Evolutionary conservation across 352 stramenopile species (phyloP).

Genomic region (Globisporangium abappressorium): DNA sequence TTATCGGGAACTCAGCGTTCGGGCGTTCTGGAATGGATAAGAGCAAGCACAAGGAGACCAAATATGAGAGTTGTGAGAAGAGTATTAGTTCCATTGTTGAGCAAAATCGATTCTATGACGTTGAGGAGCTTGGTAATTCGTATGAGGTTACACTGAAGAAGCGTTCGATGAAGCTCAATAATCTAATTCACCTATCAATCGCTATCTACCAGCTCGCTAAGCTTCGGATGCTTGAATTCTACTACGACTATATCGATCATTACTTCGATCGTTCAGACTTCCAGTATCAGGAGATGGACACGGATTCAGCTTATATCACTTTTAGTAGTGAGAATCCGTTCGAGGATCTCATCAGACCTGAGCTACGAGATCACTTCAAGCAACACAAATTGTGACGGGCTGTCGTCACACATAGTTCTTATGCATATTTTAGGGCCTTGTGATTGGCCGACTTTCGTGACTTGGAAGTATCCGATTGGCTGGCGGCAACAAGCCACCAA

Average conservation of each 20-base stretch:
- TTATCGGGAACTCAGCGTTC: slow-evolving; percentile 19
- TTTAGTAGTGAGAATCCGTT: slow-evolving; percentile 16
- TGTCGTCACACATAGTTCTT: no score
- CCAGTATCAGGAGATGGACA: slow-evolving; percentile 20
- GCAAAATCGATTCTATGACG: slow-evolving; percentile 8
- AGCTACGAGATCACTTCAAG: slow-evolving; percentile 15
- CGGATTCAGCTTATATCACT: slow-evolving; percentile 14
- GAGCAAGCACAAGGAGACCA: slow-evolving; percentile 19
- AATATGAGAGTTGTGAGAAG: slow-evolving; percentile 16
- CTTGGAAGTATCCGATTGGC: no score
- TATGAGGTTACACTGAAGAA: slow-evolving; percentile 19
- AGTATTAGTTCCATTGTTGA: slow-evolving; percentile 10
- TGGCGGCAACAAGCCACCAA: no score
- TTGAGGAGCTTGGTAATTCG: slow-evolving; percentile 16
- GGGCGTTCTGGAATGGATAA: slow-evolving; percentile 19
- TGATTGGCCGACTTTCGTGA: no score
- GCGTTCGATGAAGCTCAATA: slow-evolving; percentile 4
- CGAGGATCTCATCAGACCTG: slow-evolving; percentile 17
- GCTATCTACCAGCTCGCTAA: slow-evolving; percentile 17
- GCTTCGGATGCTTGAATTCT: slow-evolving; percentile 18
- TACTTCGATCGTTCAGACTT: slow-evolving; percentile 19
- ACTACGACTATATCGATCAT: slow-evolving; percentile 15
- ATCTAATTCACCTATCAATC: slow-evolving; percentile 15
- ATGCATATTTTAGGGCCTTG: no score
- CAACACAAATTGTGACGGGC: no score